Evolutionary conservation across 2,329 filamentous ascomycete species (phyloP), one percentile per base, ranked within the genome.

Genomic region (Paecilomyces formosus): DNA sequence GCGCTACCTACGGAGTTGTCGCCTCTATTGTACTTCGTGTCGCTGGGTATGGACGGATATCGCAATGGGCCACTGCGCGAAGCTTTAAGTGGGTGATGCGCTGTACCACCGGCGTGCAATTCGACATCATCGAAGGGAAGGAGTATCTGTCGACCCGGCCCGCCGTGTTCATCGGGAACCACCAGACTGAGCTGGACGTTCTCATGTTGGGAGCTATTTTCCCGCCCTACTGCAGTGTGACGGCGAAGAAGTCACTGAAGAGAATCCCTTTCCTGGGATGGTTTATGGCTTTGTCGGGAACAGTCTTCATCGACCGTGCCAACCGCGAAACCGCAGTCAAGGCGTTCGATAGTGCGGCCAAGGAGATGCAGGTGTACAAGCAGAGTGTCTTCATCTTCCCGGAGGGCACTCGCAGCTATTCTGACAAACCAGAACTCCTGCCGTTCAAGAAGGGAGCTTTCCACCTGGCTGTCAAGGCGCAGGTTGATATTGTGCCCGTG

Each of bases 381-480:
- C 89, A 92, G 66, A 80, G 76, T 59, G 79, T 82, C 8, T 81
- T 81, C 62, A 81, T 82, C 56, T 82, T 82, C 64, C 78, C 80
- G 0, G 94, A 99, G 78, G 94, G 94, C 55, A 99, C 94, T 1
- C 85, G 94, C 65, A 95, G 90, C 72, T 96, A 97, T 77, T 83
- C 89, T 58, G 85, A 88, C 66, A 87, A 92, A 57, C 89, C 94
- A 1, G 84, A 82, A 60, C 78, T 99, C 67, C 80, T 97, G 57
- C 90, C 92, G n/a, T 99, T 97, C 82, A 99, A 99, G 79, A 99
- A 99, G 81, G 94, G 94, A 60, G 94, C 93, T 53, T 99, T 99
- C 76, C 93, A 99, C 74, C 82, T 99, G 33, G 94, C 94, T 53
- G 85, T 99, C 21, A 90, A 97, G 80, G 93, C 93, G 1, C 89